phyloP scores from a whole-genome alignment of 257 asterid species.

The Jasminum sambac region DNA sequence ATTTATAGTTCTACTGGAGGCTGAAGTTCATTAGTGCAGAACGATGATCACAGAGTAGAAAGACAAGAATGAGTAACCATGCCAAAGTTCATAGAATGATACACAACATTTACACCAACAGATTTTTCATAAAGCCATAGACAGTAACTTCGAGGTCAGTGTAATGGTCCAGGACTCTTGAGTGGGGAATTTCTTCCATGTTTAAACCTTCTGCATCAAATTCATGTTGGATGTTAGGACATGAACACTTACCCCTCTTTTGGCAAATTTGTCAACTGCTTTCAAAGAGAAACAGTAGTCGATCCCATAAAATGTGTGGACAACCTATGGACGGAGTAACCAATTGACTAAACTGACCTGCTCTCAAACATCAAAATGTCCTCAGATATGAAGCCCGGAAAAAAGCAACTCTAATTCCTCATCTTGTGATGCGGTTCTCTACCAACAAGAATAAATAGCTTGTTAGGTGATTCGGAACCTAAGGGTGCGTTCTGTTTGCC shows the following conservation, averaged over 20 bases:
- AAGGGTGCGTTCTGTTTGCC: too few relatives aligned
- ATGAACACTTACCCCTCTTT: neutral
- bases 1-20: too few relatives aligned
- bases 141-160: neutral
- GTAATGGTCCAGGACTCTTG: neutral
- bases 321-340: neutral
- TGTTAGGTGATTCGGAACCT: neutral
- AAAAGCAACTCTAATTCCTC: conserved; percentile 84
- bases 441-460: conserved; percentile 28
- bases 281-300: too few relatives aligned
- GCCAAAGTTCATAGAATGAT: neutral
- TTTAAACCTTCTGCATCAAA: neutral
- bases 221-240: neutral
- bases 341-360: neutral
- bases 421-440: conserved; percentile 75
- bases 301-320: too few relatives aligned
- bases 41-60: neutral
- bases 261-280: too few relatives aligned
- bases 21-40: too few relatives aligned
- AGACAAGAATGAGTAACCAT: neutral
- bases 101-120: neutral
- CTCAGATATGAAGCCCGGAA: conserved; percentile 71
- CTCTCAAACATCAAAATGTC: conserved; percentile 6
- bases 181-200: neutral
- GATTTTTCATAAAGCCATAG: neutral